phyloP scores from a whole-genome alignment of 805 yeast genomes.

The Candida glaebosa region DNA sequence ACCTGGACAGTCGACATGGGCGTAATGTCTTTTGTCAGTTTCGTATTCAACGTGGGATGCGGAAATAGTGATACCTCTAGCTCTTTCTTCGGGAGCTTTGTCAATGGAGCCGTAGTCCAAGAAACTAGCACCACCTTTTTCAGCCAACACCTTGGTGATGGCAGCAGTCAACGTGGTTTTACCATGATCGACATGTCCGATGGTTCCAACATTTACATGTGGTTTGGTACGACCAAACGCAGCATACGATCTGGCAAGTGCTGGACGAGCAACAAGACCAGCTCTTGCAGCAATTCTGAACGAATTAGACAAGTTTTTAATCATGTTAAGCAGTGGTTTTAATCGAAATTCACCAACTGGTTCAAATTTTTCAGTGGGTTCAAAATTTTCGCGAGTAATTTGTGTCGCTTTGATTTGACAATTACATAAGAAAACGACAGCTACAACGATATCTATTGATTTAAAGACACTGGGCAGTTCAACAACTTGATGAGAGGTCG shows the following conservation, averaged over 20 bases:
- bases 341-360: neutral
- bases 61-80: slow-evolving; percentile 98
- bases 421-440: slow-evolving; percentile 1
- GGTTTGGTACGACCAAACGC: slow-evolving; percentile 94
- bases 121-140: slow-evolving; percentile 87
- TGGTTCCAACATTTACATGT: slow-evolving; percentile 95
- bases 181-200: slow-evolving; percentile 99
- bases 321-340: slow-evolving; percentile 17
- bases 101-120: slow-evolving; percentile 91
- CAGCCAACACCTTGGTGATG: slow-evolving; percentile 89
- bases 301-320: slow-evolving; percentile 24
- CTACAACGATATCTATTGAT: too few species aligned
- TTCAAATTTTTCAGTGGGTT: slow-evolving; percentile 3
- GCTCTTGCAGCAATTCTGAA: slow-evolving; percentile 25
- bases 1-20: slow-evolving; percentile 98
- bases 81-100: slow-evolving; percentile 98
- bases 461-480: too few species aligned
- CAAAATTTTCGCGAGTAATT: slow-evolving; percentile 1
- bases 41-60: slow-evolving; percentile 98
- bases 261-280: slow-evolving; percentile 23
- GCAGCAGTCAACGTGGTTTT: slow-evolving; percentile 98
- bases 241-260: slow-evolving; percentile 46
- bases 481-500: too few species aligned
- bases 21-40: slow-evolving; percentile 91
- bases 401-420: neutral